Conservation (phyloP, 2,329 filamentous ascomycete species). For the Calonectria pteridis region DNA sequence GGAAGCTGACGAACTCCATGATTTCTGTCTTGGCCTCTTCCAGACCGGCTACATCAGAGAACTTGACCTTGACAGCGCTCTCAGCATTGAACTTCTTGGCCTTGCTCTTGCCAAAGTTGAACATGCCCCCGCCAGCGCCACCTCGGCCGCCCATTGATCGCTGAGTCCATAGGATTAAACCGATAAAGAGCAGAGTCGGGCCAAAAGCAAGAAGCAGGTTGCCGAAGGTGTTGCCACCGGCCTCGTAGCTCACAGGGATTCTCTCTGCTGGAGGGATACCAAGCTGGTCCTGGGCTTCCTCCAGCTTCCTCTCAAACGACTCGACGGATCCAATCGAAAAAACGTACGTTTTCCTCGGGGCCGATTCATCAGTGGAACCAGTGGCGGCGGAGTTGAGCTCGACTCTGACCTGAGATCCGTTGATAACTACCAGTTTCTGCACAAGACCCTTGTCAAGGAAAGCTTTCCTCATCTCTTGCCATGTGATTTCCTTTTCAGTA, state of each 20-base stretch:
- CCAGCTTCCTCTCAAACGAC: conserved; percentile 88
- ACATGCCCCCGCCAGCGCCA: conserved; percentile 80
- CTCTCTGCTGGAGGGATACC: conserved; percentile 88
- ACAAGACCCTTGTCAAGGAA: conserved; percentile 97
- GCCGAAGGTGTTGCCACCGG: conserved; percentile 80
- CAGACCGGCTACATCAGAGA: conserved; percentile 95
- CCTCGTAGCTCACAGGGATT: conserved; percentile 90
- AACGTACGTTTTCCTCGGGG: conserved; percentile 70
- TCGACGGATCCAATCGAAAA: conserved; percentile 97
- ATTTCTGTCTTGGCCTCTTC: conserved; percentile 98
- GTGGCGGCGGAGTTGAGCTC: conserved; percentile 80
- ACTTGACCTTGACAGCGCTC: conserved; percentile 96
- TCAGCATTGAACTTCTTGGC: conserved; percentile 99
- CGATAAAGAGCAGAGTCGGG: conserved; percentile 88
- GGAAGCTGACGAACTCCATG: conserved; percentile 98
- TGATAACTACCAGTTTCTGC: conserved; percentile 88
- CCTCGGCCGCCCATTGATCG: conserved; percentile 78
- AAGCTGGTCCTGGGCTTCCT: conserved; percentile 88
- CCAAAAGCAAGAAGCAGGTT: conserved; percentile 83
- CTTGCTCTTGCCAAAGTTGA: conserved; percentile 94
- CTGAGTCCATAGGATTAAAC: conserved; percentile 83
- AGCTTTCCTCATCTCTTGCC: conserved; percentile 94
- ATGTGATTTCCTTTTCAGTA: conserved; percentile 83
- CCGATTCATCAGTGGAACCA: conserved; percentile 43
- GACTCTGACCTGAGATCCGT: conserved; percentile 79